phyloP scores from a whole-genome alignment of 208 protist genomes.

The Leishmania gerbilli region DNA sequence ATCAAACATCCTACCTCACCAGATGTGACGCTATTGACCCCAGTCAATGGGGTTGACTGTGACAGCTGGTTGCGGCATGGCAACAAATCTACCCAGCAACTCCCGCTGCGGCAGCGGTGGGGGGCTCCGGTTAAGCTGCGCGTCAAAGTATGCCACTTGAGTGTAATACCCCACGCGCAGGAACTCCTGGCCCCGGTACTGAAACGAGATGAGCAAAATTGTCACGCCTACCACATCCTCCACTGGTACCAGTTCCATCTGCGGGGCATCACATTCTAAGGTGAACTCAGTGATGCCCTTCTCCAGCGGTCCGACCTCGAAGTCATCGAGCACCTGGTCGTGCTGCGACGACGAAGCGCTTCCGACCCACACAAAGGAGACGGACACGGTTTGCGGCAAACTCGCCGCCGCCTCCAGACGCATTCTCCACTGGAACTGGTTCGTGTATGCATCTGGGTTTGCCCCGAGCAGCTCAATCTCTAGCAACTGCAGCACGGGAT shows the following conservation, averaged over 20 bases:
- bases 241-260: slow-evolving; percentile 88
- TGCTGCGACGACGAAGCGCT: slow-evolving; percentile 92
- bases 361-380: slow-evolving; percentile 98
- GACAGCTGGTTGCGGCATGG: slow-evolving; percentile 85
- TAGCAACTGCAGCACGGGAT: slow-evolving; percentile 86
- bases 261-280: slow-evolving; percentile 93
- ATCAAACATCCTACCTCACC: not conserved
- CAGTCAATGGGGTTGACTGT: slow-evolving; percentile 82
- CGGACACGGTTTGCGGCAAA: slow-evolving; percentile 92
- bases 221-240: slow-evolving; percentile 96
- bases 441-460: slow-evolving; percentile 74
- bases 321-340: slow-evolving; percentile 97
- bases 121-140: slow-evolving; percentile 62
- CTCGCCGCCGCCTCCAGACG: slow-evolving; percentile 60
- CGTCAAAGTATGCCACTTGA: slow-evolving; percentile 94
- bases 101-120: slow-evolving; percentile 47
- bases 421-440: slow-evolving; percentile 75
- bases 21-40: slow-evolving; percentile 24
- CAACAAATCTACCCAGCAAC: slow-evolving; percentile 79
- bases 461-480: slow-evolving; percentile 84
- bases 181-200: slow-evolving; percentile 96
- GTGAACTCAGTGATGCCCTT: slow-evolving; percentile 94
- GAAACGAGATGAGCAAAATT: slow-evolving; percentile 96
- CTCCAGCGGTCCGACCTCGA: slow-evolving; percentile 96
- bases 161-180: slow-evolving; percentile 98